Conservation (phyloP, 2,329 filamentous ascomycete species). For the Hymenoscyphus repandus region DNA sequence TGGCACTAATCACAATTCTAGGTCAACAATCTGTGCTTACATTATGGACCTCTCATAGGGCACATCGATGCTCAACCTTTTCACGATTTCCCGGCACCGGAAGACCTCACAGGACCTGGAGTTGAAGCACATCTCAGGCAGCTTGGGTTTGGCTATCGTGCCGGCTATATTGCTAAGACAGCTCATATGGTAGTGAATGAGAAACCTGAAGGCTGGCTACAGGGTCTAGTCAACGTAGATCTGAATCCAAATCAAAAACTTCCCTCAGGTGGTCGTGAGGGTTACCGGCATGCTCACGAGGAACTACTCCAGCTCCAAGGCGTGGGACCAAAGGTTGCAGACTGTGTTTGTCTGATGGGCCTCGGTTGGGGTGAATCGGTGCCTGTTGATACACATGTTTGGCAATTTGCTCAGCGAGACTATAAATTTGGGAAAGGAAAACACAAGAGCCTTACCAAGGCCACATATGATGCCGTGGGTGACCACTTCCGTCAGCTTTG, state of each 20-base stretch:
- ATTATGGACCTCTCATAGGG: conserved; percentile 77
- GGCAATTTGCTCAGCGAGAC: conserved; percentile 95
- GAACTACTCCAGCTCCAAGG: conserved; percentile 74
- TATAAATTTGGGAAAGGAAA: conserved; percentile 86
- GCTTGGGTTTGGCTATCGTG: conserved; percentile 90
- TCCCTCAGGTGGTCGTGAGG: conserved; percentile 41
- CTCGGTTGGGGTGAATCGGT: conserved; percentile 93
- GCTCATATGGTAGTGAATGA: conserved; percentile 67
- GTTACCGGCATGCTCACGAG: conserved; percentile 77
- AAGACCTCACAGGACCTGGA: conserved; percentile 63
- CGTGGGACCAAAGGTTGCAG: conserved; percentile 93
- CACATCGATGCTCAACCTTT: conserved; percentile 65
- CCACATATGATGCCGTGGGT: conserved; percentile 82
- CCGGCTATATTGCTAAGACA: conserved; percentile 86
- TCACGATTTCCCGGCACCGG: conserved; percentile 80
- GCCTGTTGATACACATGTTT: conserved; percentile 95
- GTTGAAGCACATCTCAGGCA: conserved; percentile 77
- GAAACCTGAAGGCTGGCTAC: conserved; percentile 69
- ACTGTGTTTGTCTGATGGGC: conserved; percentile 95
- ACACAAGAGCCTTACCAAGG: conserved; percentile 79
- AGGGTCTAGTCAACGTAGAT: conserved; percentile 74
- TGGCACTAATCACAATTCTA: conserved; percentile 26
- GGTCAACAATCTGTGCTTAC: conserved; percentile 79
- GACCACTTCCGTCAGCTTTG: conserved; percentile 86
- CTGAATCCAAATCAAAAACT: conserved; percentile 47